These are phyloP conservation scores for Lachnellula subtilissima DNA, from an alignment of 2,329 filamentous ascomycete genomes.

Conservation along the genomic window DNA sequence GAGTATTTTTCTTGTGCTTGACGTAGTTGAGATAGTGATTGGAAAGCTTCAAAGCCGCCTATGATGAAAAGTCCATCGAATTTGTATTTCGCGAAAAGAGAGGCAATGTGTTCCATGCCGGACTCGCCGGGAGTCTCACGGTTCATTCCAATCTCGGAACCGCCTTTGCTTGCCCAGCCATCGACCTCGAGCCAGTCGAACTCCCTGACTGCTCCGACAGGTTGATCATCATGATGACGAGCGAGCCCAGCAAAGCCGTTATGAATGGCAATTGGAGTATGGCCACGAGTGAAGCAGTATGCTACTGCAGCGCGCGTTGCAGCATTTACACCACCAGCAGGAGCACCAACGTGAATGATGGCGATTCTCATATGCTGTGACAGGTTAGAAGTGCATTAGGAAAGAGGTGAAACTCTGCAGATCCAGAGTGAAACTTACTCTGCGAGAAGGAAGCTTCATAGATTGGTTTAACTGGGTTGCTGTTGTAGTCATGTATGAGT, in stretches of 20 bases:
- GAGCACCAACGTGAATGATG: slow-evolving; percentile 94
- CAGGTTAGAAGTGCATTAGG: slow-evolving; percentile 27
- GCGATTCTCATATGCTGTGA: slow-evolving; percentile 79
- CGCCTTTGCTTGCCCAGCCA: slow-evolving; percentile 91
- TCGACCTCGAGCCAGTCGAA: slow-evolving; percentile 94
- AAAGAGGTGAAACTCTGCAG: not conserved
- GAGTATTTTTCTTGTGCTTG: slow-evolving; percentile 73
- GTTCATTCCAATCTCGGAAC: slow-evolving; percentile 97
- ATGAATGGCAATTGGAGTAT: slow-evolving; percentile 87
- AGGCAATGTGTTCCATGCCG: slow-evolving; percentile 76
- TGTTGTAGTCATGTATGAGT: slow-evolving; percentile 86
- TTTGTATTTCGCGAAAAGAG: slow-evolving; percentile 77
- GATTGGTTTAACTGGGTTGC: slow-evolving; percentile 67
- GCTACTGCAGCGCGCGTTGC: slow-evolving; percentile 89
- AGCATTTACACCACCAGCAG: slow-evolving; percentile 96
- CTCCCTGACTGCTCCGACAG: slow-evolving; percentile 74
- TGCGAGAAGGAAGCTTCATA: slow-evolving; percentile 61
- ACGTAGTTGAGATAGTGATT: slow-evolving; percentile 80
- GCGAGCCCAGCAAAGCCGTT: slow-evolving; percentile 95
- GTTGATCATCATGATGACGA: slow-evolving; percentile 81
- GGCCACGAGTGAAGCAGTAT: slow-evolving; percentile 87
- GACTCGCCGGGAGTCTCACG: slow-evolving; percentile 82
- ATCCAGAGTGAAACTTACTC: slow-evolving; percentile 47
- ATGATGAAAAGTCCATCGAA: slow-evolving; percentile 91
- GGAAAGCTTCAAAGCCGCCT: slow-evolving; percentile 95